Evolutionary conservation across 495 filamentous ascomycete species (phyloP).

Genomic region (Trichocladium uniseriatum): DNA sequence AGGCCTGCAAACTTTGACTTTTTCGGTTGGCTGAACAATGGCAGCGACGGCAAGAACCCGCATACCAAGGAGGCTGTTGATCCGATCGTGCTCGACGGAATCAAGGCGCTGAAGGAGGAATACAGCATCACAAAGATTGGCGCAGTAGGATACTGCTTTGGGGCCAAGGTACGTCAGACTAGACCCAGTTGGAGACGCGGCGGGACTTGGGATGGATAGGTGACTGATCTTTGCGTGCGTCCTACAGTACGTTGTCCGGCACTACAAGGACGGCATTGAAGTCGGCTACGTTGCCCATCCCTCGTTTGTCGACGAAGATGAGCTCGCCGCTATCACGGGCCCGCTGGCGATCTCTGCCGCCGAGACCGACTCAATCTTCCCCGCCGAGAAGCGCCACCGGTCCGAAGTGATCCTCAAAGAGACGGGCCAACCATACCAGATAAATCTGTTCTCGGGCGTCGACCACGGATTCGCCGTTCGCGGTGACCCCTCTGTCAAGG

Average conservation of each 20-base stretch:
- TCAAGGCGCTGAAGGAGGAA: constrained; percentile 40
- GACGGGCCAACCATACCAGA: constrained; percentile 61
- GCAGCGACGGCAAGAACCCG: constrained; percentile 40
- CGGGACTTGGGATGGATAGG: no score
- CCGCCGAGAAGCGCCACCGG: constrained; percentile 56
- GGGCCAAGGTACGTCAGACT: constrained; percentile 40
- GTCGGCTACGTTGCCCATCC: constrained; percentile 71
- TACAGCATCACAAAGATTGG: constrained; percentile 57
- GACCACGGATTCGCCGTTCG: constrained; percentile 74
- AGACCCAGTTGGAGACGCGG: no score
- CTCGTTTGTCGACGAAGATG: constrained; percentile 63
- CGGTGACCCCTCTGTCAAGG: constrained; percentile 49
- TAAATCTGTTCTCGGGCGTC: constrained; percentile 70
- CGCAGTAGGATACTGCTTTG: constrained; percentile 73
- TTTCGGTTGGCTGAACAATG: constrained; percentile 48
- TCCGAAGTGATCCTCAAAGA: constrained; percentile 48
- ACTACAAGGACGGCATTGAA: constrained; percentile 40
- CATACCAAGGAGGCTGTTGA: constrained; percentile 52
- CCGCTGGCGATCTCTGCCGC: constrained; percentile 69
- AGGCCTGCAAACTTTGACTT: constrained; percentile 50
- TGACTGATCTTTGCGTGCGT: not conserved
- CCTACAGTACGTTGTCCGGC: constrained; percentile 36
- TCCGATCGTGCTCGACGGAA: constrained; percentile 38
- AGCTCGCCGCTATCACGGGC: constrained; percentile 58
- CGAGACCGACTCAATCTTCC: constrained; percentile 75